phyloP scores from a whole-genome alignment of 2,329 filamentous ascomycete species.

The Xylariaceae sp. region DNA sequence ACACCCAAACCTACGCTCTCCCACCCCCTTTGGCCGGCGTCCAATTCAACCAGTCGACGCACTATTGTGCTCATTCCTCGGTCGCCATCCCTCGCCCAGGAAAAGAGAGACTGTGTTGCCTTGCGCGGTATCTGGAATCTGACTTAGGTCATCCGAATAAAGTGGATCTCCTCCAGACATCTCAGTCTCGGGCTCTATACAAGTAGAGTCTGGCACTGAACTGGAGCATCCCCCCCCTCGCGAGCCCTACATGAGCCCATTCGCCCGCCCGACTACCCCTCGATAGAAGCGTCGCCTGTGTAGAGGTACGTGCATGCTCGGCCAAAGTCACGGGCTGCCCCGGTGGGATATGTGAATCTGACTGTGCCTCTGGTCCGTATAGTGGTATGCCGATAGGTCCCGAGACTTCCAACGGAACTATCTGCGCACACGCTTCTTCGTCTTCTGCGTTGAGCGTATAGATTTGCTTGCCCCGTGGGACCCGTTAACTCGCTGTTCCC shows the following conservation, averaged over 20 bases:
- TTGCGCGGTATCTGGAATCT: conserved; percentile 31
- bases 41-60: conserved; percentile 13
- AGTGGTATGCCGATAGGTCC: conserved; percentile 40
- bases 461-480: conserved; percentile 47
- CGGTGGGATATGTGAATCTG: conserved; percentile 17
- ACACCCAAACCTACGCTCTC: conserved; percentile 3
- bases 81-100: conserved; percentile 20
- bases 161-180: conserved; percentile 28
- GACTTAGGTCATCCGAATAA: conserved; percentile 31
- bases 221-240: conserved; percentile 29
- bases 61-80: conserved; percentile 28
- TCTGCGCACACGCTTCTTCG: conserved; percentile 41
- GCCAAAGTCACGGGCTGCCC: neutral
- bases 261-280: conserved; percentile 23
- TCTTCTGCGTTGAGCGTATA: conserved; percentile 35
- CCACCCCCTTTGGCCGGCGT: conserved; percentile 15
- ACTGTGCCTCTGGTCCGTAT: conserved; percentile 28
- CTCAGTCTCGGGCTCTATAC: conserved; percentile 30
- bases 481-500: conserved; percentile 62
- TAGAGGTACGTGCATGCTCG: conserved; percentile 28
- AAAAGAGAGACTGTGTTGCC: conserved; percentile 24
- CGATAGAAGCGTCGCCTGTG: conserved; percentile 31
- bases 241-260: conserved; percentile 32
- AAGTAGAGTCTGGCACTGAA: conserved; percentile 31
- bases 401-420: conserved; percentile 31